phyloP scores from a whole-genome alignment of 2,329 filamentous ascomycete species.

The Ceratocystis papillata region DNA sequence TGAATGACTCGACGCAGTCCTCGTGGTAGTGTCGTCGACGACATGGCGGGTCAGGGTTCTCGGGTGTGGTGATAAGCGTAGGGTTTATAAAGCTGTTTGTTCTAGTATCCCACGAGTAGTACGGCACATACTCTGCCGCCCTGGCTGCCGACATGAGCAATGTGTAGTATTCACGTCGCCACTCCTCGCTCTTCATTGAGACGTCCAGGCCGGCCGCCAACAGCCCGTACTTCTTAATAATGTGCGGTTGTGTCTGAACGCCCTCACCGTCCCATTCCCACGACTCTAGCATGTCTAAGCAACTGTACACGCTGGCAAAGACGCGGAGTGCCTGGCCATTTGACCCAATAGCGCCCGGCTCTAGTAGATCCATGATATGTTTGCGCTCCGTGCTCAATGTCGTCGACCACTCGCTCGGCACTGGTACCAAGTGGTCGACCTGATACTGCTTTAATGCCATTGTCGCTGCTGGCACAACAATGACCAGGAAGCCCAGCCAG shows the following conservation, averaged over 20 bases:
- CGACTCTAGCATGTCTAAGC: slow-evolving; percentile 19
- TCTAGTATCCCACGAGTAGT: slow-evolving; percentile 57
- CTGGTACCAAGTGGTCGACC: slow-evolving; percentile 20
- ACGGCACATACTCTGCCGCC: slow-evolving; percentile 70
- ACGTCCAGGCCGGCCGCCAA: slow-evolving; percentile 48
- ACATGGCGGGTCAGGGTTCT: slow-evolving; percentile 70
- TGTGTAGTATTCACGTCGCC: slow-evolving; percentile 78
- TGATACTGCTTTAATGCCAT: slow-evolving; percentile 19
- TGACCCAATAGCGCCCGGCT: slow-evolving; percentile 15
- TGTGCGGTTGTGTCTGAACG: slow-evolving; percentile 18
- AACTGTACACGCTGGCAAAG: slow-evolving; percentile 14
- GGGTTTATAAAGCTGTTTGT: slow-evolving; percentile 57
- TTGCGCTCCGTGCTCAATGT: slow-evolving; percentile 12
- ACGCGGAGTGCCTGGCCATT: slow-evolving; percentile 14
- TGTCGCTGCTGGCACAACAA: slow-evolving; percentile 16
- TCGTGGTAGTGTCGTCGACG: slow-evolving; percentile 54
- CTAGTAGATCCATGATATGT: slow-evolving; percentile 19
- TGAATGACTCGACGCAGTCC: slow-evolving; percentile 60
- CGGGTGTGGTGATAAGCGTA: slow-evolving; percentile 66
- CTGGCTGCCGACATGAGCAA: slow-evolving; percentile 65
- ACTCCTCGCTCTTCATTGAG: slow-evolving; percentile 64
- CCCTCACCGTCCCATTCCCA: slow-evolving; percentile 22
- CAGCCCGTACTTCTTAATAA: slow-evolving; percentile 19
- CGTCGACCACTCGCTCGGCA: slow-evolving; percentile 19
- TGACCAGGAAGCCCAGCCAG: slow-evolving; percentile 18